Percentiles rank a stretch among this genome's conserved stretches.
Conservation (phyloP, 371 early-diverging fungal species). For the Actinomucor elegans region DNA sequence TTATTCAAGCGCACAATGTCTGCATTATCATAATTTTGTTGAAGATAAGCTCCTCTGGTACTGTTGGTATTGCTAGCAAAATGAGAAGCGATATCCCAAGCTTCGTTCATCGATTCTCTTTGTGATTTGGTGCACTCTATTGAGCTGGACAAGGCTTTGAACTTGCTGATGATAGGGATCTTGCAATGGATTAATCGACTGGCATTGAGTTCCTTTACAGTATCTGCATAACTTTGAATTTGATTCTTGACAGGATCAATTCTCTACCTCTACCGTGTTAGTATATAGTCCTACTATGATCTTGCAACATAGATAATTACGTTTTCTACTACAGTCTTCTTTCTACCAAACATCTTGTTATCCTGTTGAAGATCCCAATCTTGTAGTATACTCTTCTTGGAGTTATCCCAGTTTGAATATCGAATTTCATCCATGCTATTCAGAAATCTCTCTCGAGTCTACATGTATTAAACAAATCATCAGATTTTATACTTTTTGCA, state of each 20-base stretch:
- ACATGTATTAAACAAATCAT: no score
- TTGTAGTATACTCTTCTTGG: conserved; percentile 68
- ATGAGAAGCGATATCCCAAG: conserved; percentile 16
- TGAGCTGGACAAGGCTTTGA: not conserved
- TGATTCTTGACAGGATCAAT: not conserved
- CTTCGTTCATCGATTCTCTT: not conserved
- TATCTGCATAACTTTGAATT: not conserved
- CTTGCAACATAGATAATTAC: no score
- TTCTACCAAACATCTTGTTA: conserved; percentile 11
- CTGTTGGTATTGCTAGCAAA: conserved; percentile 1
- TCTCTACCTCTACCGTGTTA: not conserved
- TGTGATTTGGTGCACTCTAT: conserved; percentile 1
- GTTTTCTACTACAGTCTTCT: no score
- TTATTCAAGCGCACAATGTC: not conserved
- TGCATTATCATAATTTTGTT: not conserved
- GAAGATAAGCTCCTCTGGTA: not conserved
- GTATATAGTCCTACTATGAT: no score
- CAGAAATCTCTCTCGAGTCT: conserved; percentile 56
- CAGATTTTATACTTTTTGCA: no score
- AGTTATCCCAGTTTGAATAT: conserved; percentile 68
- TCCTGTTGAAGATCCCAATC: conserved; percentile 60
- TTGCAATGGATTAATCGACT: not conserved
- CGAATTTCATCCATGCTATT: conserved; percentile 48
- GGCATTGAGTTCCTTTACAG: conserved; percentile 5
- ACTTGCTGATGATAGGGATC: not conserved